A percentile compares a stretch with the other conserved stretches of the same genome.
Evolutionary conservation across 148 eudicot genomes (phyloP).

Genomic region (Spergularia marina): DNA sequence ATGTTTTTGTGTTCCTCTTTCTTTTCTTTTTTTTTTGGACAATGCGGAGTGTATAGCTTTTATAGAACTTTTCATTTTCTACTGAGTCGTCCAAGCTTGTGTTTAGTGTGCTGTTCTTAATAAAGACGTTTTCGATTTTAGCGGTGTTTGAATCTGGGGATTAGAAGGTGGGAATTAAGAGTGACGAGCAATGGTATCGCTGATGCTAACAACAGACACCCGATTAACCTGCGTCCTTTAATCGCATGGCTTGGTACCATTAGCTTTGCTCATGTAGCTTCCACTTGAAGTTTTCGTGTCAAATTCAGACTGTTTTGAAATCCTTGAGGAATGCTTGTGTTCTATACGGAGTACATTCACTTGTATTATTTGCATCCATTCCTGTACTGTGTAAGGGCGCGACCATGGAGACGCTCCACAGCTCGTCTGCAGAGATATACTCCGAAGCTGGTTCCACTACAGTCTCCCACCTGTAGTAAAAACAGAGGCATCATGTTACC

Average conservation of each 20-base stretch:
- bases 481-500: conserved; percentile 27
- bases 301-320: not conserved
- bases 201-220: too few relatives aligned
- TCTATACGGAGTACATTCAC: not conserved
- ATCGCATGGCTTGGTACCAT: too few relatives aligned
- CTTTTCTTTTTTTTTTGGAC: too few relatives aligned
- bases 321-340: conserved; percentile 6
- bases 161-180: too few relatives aligned
- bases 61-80: too few relatives aligned
- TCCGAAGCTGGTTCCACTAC: conserved; percentile 64
- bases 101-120: too few relatives aligned
- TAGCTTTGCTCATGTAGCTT: too few relatives aligned
- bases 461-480: conserved; percentile 55
- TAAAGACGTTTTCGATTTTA: too few relatives aligned
- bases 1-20: not conserved
- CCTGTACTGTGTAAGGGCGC: conserved; percentile 55
- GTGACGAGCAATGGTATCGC: too few relatives aligned
- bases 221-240: too few relatives aligned
- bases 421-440: conserved; percentile 70
- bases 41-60: not conserved
- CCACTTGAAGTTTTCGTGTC: not conserved
- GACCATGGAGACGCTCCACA: conserved; percentile 46
- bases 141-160: too few relatives aligned
- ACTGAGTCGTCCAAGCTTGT: too few relatives aligned
- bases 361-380: conserved; percentile 17